Evolutionary conservation across 2,329 filamentous ascomycete species (phyloP).

Genomic region (Penicillium sp.): DNA sequence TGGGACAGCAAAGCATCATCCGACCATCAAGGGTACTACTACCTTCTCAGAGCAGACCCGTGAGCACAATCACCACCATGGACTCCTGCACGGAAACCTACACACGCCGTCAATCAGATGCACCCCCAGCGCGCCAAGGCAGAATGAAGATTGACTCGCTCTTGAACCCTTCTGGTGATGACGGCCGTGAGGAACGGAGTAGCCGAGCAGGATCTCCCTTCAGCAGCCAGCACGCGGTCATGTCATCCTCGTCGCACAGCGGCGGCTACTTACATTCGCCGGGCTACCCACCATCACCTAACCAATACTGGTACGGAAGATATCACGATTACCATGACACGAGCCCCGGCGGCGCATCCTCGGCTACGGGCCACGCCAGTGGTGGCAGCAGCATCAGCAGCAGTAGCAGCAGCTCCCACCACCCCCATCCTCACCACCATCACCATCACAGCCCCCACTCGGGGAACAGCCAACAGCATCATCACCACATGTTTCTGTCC

Average conservation of each 20-base stretch:
- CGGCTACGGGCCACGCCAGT: slow-evolving; percentile 13
- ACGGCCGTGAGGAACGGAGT: slow-evolving; percentile 10
- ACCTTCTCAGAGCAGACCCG: too few species aligned
- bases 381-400: slow-evolving; percentile 10
- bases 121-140: slow-evolving; percentile 24
- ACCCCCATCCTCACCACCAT: not conserved
- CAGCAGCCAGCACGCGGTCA: slow-evolving; percentile 12
- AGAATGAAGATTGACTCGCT: slow-evolving; percentile 32
- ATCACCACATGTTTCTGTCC: slow-evolving; percentile 23
- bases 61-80: slow-evolving; percentile 4
- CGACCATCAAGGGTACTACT: too few species aligned
- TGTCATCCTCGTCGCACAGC: slow-evolving; percentile 11
- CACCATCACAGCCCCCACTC: not conserved
- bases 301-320: slow-evolving; percentile 22
- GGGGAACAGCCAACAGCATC: slow-evolving; percentile 15
- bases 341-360: slow-evolving; percentile 14
- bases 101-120: slow-evolving; percentile 3
- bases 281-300: slow-evolving; percentile 26
- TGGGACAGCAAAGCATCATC: too few species aligned
- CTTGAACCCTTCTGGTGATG: slow-evolving; percentile 20
- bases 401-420: slow-evolving; percentile 8
- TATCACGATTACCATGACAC: slow-evolving; percentile 20
- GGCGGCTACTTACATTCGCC: slow-evolving; percentile 22
- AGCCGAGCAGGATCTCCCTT: slow-evolving; percentile 13
- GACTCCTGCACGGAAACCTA: slow-evolving; percentile 15